These are phyloP conservation scores for Acer yangbiense DNA, from an alignment of 345 rosid species.

Conservation along the genomic window DNA sequence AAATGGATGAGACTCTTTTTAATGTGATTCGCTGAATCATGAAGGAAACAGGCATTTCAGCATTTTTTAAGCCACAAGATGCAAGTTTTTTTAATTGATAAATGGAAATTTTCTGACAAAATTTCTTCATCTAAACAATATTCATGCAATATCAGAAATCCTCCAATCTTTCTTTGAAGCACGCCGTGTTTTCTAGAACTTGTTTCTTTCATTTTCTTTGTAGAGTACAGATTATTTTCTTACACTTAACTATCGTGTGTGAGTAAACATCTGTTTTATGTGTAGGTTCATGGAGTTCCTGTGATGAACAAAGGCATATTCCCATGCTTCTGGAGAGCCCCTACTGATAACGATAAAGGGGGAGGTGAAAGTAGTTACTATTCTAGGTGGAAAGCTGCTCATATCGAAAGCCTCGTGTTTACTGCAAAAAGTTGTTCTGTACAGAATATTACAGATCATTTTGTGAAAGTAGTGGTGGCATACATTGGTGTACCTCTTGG, in stretches of 20 bases:
- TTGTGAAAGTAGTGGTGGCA: conserved; percentile 52
- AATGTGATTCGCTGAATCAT: not conserved
- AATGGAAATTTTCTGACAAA: not conserved
- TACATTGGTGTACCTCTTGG: conserved; percentile 44
- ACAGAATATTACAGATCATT: conserved; percentile 37
- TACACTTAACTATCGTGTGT: not conserved
- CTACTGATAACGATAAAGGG: conserved; percentile 95
- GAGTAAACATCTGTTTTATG: conserved; percentile 7
- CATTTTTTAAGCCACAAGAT: not conserved
- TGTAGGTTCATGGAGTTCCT: conserved; percentile 72
- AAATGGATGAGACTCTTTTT: not conserved
- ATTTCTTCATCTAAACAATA: not conserved
- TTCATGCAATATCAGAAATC: not conserved
- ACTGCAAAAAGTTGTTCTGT: conserved; percentile 66
- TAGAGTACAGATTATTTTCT: not conserved
- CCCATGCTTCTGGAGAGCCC: conserved; percentile 98
- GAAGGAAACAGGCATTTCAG: not conserved
- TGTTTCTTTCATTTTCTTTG: not conserved
- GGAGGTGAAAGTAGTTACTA: conserved; percentile 72
- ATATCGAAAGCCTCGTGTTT: conserved; percentile 51
- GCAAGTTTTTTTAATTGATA: not conserved
- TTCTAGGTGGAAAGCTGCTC: conserved; percentile 85
- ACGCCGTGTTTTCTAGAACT: not conserved
- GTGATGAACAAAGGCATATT: conserved; percentile 70
- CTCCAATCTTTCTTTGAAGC: not conserved